Percentiles rank a stretch among this genome's conserved stretches.
Evolutionary conservation across 352 stramenopile species (phyloP).

Genomic region (Pythium coloratum): DNA sequence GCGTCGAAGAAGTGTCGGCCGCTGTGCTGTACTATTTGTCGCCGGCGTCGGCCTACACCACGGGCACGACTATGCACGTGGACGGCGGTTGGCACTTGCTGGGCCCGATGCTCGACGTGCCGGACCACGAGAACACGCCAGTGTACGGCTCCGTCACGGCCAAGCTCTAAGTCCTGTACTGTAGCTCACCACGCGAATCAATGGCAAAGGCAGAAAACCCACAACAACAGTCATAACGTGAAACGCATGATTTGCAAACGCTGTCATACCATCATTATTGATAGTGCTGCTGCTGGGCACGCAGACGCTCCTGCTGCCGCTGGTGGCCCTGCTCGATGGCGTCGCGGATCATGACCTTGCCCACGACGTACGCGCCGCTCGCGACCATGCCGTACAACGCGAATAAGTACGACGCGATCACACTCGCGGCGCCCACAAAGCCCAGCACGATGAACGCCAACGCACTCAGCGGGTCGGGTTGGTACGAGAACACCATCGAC

Average conservation of each 20-base stretch:
- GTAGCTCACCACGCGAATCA: too few relatives aligned
- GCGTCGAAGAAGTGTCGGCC: slow-evolving; percentile 83
- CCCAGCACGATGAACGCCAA: slow-evolving; percentile 71
- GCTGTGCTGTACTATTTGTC: slow-evolving; percentile 84
- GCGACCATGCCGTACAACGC: slow-evolving; percentile 86
- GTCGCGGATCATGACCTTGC: slow-evolving; percentile 72
- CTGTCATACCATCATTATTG: slow-evolving; percentile 7
- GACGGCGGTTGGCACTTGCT: slow-evolving; percentile 71
- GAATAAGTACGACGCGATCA: slow-evolving; percentile 86
- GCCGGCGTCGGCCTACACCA: slow-evolving; percentile 84
- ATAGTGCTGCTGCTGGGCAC: slow-evolving; percentile 14
- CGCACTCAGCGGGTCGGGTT: slow-evolving; percentile 76
- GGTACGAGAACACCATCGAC: slow-evolving; percentile 83
- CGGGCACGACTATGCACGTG: slow-evolving; percentile 74
- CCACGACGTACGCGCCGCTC: slow-evolving; percentile 75
- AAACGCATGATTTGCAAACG: not conserved
- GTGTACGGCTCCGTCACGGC: slow-evolving; percentile 55
- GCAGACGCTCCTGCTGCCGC: slow-evolving; percentile 52
- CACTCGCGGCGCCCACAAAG: slow-evolving; percentile 69
- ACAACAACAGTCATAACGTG: not conserved
- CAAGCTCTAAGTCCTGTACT: slow-evolving; percentile 36
- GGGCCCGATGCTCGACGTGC: slow-evolving; percentile 57
- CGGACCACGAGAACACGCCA: slow-evolving; percentile 65
- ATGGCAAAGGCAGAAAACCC: not conserved
- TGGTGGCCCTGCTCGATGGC: slow-evolving; percentile 74